These are phyloP conservation scores for Wickerhamiella vanderwaltii DNA, from an alignment of 805 yeast genomes.

Conservation along the genomic window DNA sequence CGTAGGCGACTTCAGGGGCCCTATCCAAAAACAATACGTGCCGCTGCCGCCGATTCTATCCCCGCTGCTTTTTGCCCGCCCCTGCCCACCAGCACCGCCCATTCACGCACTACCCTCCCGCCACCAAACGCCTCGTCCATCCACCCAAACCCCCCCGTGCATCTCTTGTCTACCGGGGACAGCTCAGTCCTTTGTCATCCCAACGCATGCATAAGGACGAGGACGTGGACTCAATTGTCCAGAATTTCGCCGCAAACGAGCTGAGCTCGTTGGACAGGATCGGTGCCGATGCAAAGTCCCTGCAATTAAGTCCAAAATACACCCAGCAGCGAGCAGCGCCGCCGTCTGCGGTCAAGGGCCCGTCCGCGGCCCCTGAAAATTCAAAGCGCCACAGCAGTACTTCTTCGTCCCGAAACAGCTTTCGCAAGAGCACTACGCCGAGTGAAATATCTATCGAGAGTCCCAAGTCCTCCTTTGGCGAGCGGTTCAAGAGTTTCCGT, in stretches of 20 bases:
- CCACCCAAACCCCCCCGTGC: too few species aligned
- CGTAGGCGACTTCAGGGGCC: too few species aligned
- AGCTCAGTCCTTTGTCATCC: constrained; percentile 10
- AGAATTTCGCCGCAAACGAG: constrained; percentile 25
- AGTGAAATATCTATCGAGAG: constrained; percentile 1
- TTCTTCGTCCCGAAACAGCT: background rate
- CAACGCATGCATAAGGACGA: constrained; percentile 8
- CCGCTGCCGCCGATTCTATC: too few species aligned
- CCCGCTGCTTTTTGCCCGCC: too few species aligned
- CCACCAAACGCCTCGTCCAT: too few species aligned
- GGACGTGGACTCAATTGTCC: constrained; percentile 25
- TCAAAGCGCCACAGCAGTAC: constrained; percentile 5
- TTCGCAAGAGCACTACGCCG: constrained; percentile 7
- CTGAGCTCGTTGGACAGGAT: constrained; percentile 25
- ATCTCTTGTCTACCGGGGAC: too few species aligned
- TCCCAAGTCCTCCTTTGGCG: constrained; percentile 4
- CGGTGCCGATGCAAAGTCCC: constrained; percentile 20
- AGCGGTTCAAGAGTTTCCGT: constrained; percentile 5
- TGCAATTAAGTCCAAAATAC: constrained; percentile 19
- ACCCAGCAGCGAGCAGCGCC: background rate
- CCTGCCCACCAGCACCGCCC: too few species aligned
- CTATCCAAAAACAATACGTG: too few species aligned
- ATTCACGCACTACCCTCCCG: too few species aligned
- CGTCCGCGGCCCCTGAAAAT: background rate
- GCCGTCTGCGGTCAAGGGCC: background rate